Base-by-base conservation (phyloP, 1,284 basidiomycete species). In the Tylopilus sp. region DNA sequence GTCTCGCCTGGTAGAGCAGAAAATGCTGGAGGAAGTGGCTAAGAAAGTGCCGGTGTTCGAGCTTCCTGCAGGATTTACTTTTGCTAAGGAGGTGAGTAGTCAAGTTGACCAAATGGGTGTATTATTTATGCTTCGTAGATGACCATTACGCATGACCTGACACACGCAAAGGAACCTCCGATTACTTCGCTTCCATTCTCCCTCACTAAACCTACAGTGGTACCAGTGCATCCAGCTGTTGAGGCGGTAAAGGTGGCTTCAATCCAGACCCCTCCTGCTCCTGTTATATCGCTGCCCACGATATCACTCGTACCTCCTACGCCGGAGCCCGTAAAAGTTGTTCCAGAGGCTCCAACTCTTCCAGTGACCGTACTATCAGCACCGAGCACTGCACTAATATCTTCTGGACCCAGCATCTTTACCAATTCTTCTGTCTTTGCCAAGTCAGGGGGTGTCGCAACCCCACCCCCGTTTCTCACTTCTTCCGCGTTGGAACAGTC, bases 151-250 rank as follows among this genome's bases (percentile, higher is more conserved):
- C 66, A 68, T 45, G 71, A 72, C 54, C 44, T 66, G 18, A 53
- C 68, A 2, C 64, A 66, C n/a, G 77, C 77, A 15, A 83, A 80
- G 57, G 86, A 87, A 54, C 79, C 82, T 15, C 84, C 85, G 0
- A 79, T 86, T 44, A 41, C 70, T 23, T 71, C 77, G 4, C 69
- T 88, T 48, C 85, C 85, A 9, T 88, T 87, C 63, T 84, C 84
- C 1, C 70, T 88, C 44, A 68, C 67, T 9, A 74, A 73, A 52
- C 51, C 74, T 18, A 48, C 59, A 31, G 47, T 58, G 5, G n/a
- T n/a, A 21, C 36, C 53, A 23, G 28, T 25, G 6, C 56, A 40
- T 30, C 43, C 45, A 26, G n/a, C 26, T 6, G 40, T 38, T 7
- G 47, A 52, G 36, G 37, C 28, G 13, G 31, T 18, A 8, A 59